A percentile compares a stretch with the other conserved stretches of the same genome.
Conservation (phyloP, 2,329 filamentous ascomycete genomes). For the Aspergillus flavus region DNA sequence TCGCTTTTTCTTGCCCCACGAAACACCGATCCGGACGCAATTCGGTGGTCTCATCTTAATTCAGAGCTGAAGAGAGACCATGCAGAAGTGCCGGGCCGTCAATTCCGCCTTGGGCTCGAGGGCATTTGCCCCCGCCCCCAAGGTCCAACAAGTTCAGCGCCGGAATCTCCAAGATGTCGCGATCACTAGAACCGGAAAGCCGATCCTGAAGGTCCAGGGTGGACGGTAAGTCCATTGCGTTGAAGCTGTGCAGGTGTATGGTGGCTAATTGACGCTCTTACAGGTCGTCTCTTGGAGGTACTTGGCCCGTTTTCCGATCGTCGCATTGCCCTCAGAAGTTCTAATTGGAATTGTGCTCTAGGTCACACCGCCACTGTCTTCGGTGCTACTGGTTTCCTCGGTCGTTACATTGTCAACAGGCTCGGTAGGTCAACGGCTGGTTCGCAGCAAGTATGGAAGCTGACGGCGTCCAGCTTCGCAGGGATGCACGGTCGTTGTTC, state of each 20-base stretch:
- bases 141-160: slow-evolving; percentile 48
- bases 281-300: slow-evolving; percentile 87
- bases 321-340: slow-evolving; percentile 21
- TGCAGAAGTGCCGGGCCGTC: slow-evolving; percentile 50
- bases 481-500: slow-evolving; percentile 92
- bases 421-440: slow-evolving; percentile 61
- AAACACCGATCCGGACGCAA: slow-evolving; percentile 25
- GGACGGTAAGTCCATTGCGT: slow-evolving; percentile 67
- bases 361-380: slow-evolving; percentile 97
- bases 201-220: slow-evolving; percentile 83
- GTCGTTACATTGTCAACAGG: slow-evolving; percentile 95
- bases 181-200: slow-evolving; percentile 95
- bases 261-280: slow-evolving; percentile 26
- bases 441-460: slow-evolving; percentile 30
- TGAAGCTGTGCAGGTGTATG: slow-evolving; percentile 4
- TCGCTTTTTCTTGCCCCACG: slow-evolving; percentile 25
- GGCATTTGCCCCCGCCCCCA: slow-evolving; percentile 39
- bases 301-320: slow-evolving; percentile 23
- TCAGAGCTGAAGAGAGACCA: slow-evolving; percentile 38
- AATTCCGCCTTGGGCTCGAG: slow-evolving; percentile 45
- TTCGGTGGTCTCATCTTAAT: slow-evolving; percentile 31
- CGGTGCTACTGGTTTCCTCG: slow-evolving; percentile 92
- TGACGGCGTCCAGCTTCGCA: slow-evolving; percentile 67
- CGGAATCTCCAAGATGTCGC: slow-evolving; percentile 74
- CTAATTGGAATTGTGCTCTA: slow-evolving; percentile 43